phyloP scores from a whole-genome alignment of 2,329 filamentous ascomycete species.

The Ophiostoma triangulosporum region DNA sequence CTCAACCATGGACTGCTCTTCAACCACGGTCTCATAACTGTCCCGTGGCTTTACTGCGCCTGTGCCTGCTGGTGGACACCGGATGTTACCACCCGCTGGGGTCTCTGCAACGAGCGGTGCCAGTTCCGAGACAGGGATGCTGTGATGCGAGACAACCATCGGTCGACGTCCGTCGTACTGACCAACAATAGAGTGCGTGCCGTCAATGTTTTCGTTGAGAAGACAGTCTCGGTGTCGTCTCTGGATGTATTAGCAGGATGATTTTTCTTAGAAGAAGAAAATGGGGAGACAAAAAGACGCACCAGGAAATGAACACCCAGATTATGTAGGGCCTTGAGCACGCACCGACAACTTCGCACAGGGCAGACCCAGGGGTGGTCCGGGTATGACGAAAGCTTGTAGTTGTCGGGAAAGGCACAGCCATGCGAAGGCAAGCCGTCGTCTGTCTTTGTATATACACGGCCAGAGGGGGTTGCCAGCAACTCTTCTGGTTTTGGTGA shows the following conservation, averaged over 20 bases:
- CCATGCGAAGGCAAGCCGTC: neutral
- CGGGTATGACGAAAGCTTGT: neutral
- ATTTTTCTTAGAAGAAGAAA: neutral
- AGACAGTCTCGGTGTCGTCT: neutral
- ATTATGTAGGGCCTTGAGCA: neutral
- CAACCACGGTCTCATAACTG: neutral
- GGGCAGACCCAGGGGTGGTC: slow-evolving; percentile 2
- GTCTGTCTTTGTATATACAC: neutral
- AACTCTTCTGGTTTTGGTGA: neutral
- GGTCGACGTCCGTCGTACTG: slow-evolving; percentile 4
- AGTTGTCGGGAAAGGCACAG: neutral
- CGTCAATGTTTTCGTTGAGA: slow-evolving; percentile 7
- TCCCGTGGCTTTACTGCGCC: neutral
- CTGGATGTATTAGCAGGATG: neutral
- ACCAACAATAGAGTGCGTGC: slow-evolving; percentile 18
- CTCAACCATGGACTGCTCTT: neutral
- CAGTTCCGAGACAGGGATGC: slow-evolving; percentile 10
- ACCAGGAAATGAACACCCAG: neutral
- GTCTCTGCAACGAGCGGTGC: neutral
- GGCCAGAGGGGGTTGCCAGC: neutral
- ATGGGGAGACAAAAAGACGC: neutral
- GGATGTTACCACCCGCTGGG: neutral
- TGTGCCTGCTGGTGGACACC: neutral
- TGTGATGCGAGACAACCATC: slow-evolving; percentile 15
- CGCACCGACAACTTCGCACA: neutral